Evolutionary conservation across 2,329 filamentous ascomycete genomes (phyloP).

Genomic region (Colletotrichum ledebouriae): DNA sequence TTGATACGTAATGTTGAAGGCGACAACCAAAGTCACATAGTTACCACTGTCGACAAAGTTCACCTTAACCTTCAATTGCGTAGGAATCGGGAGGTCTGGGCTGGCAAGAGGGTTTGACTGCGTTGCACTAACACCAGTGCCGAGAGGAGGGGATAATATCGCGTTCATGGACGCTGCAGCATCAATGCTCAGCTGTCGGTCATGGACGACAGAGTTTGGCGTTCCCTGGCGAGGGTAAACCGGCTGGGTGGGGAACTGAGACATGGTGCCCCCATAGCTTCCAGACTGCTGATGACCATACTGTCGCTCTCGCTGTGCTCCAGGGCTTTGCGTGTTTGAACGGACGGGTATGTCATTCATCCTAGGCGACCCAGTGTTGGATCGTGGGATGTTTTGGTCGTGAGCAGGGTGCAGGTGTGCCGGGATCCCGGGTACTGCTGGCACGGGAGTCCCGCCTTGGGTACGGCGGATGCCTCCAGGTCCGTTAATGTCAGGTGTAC

Average conservation of each 20-base stretch:
- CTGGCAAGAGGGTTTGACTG: conserved; percentile 53
- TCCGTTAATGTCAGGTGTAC: conserved; percentile 92
- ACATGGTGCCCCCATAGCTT: conserved; percentile 65
- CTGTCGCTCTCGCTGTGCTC: conserved; percentile 72
- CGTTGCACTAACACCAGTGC: conserved; percentile 48
- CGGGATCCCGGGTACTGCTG: conserved; percentile 82
- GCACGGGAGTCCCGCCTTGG: conserved; percentile 68
- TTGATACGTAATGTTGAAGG: conserved; percentile 94
- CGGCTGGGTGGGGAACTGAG: conserved; percentile 69
- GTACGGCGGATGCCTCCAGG: conserved; percentile 70
- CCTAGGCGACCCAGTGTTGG: conserved; percentile 84
- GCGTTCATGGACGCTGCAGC: conserved; percentile 47
- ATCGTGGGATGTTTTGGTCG: conserved; percentile 78
- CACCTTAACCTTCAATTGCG: conserved; percentile 95
- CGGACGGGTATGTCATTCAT: conserved; percentile 75
- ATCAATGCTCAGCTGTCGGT: conserved; percentile 55
- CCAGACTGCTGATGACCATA: conserved; percentile 59
- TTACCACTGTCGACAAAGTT: conserved; percentile 83
- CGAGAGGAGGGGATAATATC: conserved; percentile 62
- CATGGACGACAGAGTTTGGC: conserved; percentile 56
- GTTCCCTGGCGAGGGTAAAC: conserved; percentile 64
- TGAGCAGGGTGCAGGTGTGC: conserved; percentile 74
- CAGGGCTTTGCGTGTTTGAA: conserved; percentile 78
- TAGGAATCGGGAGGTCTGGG: conserved; percentile 68
- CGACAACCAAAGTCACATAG: conserved; percentile 95